Evolutionary conservation across 2,329 filamentous ascomycete genomes (phyloP).

Genomic region (Arthrinium phaeospermum): DNA sequence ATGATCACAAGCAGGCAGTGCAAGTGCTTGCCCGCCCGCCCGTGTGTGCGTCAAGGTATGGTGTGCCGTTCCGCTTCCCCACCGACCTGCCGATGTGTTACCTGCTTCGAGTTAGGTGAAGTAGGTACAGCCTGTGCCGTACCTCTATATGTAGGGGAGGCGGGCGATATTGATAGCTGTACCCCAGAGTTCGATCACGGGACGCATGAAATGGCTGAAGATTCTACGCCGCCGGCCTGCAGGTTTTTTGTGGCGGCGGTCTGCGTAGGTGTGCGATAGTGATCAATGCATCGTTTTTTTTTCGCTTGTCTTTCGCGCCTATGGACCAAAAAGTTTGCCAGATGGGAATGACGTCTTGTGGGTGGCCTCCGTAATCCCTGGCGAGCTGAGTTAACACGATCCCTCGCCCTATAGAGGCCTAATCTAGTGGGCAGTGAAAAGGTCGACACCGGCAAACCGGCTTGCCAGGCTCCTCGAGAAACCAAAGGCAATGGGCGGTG

Average conservation of each 20-base stretch:
- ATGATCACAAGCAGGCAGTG: conserved; percentile 5
- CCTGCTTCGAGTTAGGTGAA: neutral
- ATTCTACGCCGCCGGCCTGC: neutral
- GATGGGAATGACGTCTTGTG: neutral
- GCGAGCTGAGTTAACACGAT: neutral
- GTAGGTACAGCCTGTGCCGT: neutral
- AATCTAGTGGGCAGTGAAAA: neutral
- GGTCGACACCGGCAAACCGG: conserved; percentile 7
- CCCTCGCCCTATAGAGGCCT: neutral
- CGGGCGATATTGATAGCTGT: neutral
- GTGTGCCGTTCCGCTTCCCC: conserved; percentile 3
- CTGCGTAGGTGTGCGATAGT: neutral
- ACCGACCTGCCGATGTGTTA: neutral
- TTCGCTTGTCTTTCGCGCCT: neutral
- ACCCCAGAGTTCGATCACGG: neutral
- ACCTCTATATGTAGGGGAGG: neutral
- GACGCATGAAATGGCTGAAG: neutral
- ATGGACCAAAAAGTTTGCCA: neutral
- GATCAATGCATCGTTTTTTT: conserved; percentile 7
- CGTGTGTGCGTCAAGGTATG: neutral
- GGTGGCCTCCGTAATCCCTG: conserved; percentile 9
- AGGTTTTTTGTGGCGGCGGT: neutral
- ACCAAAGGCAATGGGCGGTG: neutral
- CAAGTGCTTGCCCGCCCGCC: neutral
- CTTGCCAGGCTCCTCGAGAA: neutral